A percentile compares a stretch with the other conserved stretches of the same genome.
Evolutionary conservation across 192 early-diverging fungal genomes (phyloP).

Genomic region (Spinellus fusiger): DNA sequence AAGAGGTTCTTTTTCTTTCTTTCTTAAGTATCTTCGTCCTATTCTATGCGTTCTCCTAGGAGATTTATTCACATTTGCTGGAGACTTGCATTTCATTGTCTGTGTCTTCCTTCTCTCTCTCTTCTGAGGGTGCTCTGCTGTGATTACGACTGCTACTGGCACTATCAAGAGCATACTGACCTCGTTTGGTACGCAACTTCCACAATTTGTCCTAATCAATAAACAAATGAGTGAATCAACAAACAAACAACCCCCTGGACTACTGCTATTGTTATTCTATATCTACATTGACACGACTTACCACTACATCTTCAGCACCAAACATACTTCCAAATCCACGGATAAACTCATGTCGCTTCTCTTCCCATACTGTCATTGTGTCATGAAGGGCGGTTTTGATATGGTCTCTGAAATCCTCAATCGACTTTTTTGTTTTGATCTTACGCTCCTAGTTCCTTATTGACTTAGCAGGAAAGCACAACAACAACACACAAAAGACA

Average conservation of each 20-base stretch:
- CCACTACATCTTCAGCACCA: constrained; percentile 52
- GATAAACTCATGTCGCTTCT: constrained; percentile 65
- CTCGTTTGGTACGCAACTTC: constrained; percentile 12
- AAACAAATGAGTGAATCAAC: background rate
- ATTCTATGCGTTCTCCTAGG: no score
- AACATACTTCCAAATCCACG: constrained; percentile 63
- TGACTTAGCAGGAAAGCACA: background rate
- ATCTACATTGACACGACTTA: background rate
- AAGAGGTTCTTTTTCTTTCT: no score
- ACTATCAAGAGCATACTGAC: constrained; percentile 1
- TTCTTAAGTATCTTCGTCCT: no score
- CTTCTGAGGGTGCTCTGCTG: constrained; percentile 13
- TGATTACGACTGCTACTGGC: constrained; percentile 5
- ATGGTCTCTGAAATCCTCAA: constrained; percentile 60
- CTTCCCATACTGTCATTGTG: constrained; percentile 65
- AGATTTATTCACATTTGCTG: no score
- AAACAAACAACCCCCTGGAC: background rate
- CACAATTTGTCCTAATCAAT: constrained; percentile 3
- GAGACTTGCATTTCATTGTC: background rate
- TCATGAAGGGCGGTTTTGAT: constrained; percentile 63
- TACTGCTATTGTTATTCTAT: background rate
- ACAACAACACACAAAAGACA: background rate
- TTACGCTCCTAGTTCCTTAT: constrained; percentile 66
- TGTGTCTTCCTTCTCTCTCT: constrained; percentile 1
- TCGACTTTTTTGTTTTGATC: constrained; percentile 64